Conservation (phyloP, 1,284 basidiomycete species). For the Xerocomus amazonicus region DNA sequence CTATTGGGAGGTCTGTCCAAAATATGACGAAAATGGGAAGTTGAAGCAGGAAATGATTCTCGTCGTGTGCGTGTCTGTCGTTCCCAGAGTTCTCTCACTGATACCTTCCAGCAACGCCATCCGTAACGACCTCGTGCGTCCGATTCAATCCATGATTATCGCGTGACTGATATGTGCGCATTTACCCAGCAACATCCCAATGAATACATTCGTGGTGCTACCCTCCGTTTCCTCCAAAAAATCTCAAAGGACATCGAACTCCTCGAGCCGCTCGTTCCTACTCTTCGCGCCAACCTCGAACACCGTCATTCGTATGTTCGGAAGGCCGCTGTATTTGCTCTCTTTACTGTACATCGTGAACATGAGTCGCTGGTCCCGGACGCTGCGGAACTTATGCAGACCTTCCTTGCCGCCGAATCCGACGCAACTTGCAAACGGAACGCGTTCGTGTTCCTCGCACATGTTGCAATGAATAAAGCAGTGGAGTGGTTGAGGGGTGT, state of each 20-base stretch:
- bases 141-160: not conserved
- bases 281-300: conserved; percentile 91
- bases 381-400: conserved; percentile 94
- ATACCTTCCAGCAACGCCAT: conserved; percentile 77
- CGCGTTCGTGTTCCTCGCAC: conserved; percentile 92
- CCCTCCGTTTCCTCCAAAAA: conserved; percentile 96
- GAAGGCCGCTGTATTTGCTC: conserved; percentile 97
- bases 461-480: conserved; percentile 86
- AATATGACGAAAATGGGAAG: conserved; percentile 96
- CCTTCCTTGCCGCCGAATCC: conserved; percentile 95
- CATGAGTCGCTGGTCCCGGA: conserved; percentile 96
- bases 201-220: conserved; percentile 98
- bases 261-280: conserved; percentile 93
- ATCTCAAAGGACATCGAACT: conserved; percentile 91
- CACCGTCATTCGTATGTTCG: conserved; percentile 98
- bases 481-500: conserved; percentile 88
- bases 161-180: not conserved
- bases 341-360: conserved; percentile 92
- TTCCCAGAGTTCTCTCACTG: conserved; percentile 8
- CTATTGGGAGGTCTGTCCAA: conserved; percentile 99
- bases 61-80: conserved; percentile 72
- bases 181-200: conserved; percentile 90
- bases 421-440: conserved; percentile 98
- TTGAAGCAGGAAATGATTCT: conserved; percentile 99
- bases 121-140: conserved; percentile 87